phyloP scores from a whole-genome alignment of 768 basidiomycete species.

The Suillus placidus region DNA sequence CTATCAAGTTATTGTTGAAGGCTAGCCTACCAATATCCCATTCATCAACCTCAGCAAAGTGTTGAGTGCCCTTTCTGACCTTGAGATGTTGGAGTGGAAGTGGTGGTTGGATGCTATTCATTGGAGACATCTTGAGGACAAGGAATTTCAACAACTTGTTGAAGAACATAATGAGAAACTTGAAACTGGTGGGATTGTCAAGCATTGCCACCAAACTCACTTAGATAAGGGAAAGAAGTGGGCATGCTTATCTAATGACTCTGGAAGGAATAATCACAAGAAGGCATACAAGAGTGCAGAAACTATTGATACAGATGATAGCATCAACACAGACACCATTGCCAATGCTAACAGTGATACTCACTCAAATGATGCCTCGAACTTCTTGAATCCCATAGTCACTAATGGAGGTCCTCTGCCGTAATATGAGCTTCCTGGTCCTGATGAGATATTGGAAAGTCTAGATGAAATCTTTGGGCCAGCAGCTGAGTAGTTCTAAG shows the following conservation, averaged over 20 bases:
- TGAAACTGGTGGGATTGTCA: background rate
- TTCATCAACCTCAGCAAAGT: slow-evolving; percentile 10
- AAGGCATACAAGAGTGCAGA: background rate
- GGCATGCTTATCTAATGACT: background rate
- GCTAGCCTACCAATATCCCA: slow-evolving; percentile 7
- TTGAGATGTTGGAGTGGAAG: background rate
- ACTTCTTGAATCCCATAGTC: too few relatives aligned
- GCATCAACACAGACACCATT: too few relatives aligned
- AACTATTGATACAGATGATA: background rate
- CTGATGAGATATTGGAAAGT: too few relatives aligned
- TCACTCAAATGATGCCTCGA: too few relatives aligned
- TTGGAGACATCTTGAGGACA: background rate
- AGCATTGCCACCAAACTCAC: background rate
- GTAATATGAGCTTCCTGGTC: too few relatives aligned
- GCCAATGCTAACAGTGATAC: too few relatives aligned
- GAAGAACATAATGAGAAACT: background rate
- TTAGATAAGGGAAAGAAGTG: slow-evolving; percentile 8
- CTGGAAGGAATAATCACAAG: background rate
- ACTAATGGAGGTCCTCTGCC: too few relatives aligned
- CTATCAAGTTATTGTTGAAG: slow-evolving; percentile 4
- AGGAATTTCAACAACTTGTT: background rate
- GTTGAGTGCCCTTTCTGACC: slow-evolving; percentile 7
- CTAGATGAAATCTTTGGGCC: too few relatives aligned
- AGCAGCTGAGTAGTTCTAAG: too few relatives aligned
- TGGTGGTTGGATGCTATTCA: slow-evolving; percentile 1